Evolutionary conservation across 192 early-diverging fungal genomes (phyloP).

Genomic region (Dimargaris cristalligena): DNA sequence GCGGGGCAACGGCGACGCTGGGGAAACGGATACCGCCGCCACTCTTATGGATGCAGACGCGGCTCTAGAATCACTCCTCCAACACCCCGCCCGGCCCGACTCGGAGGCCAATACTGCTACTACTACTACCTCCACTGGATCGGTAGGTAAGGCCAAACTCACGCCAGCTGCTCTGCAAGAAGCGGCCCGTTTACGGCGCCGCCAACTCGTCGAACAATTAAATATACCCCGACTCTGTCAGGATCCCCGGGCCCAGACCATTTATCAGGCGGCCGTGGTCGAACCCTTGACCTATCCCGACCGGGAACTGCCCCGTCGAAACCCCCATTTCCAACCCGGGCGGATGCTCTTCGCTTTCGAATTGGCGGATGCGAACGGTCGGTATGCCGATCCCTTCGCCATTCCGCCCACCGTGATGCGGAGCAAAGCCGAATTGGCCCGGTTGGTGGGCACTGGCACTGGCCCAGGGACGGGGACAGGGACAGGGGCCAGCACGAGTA

Average conservation of each 20-base stretch:
- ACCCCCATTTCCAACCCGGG: constrained; percentile 59
- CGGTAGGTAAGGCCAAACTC: neutral
- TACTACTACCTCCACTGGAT: neutral
- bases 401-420: constrained; percentile 59
- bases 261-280: constrained; percentile 25
- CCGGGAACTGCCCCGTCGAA: constrained; percentile 26
- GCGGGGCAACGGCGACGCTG: constrained; percentile 22
- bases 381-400: constrained; percentile 29
- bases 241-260: constrained; percentile 27
- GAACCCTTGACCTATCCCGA: constrained; percentile 19
- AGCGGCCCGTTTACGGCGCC: constrained; percentile 16
- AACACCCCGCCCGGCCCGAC: neutral
- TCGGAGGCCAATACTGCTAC: too few species aligned
- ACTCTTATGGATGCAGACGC: constrained; percentile 16
- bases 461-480: neutral
- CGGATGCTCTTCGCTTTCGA: constrained; percentile 61
- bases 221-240: too few species aligned
- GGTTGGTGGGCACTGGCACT: constrained; percentile 7
- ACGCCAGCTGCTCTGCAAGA: constrained; percentile 7
- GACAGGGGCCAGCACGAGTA: too few species aligned
- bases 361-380: constrained; percentile 28
- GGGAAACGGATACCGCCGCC: constrained; percentile 25
- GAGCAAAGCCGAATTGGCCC: constrained; percentile 49
- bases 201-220: too few species aligned
- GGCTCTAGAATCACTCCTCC: constrained; percentile 15